These are phyloP conservation scores for Diaporthe helianthi DNA, from an alignment of 2,329 filamentous ascomycete species.

Conservation along the genomic window DNA sequence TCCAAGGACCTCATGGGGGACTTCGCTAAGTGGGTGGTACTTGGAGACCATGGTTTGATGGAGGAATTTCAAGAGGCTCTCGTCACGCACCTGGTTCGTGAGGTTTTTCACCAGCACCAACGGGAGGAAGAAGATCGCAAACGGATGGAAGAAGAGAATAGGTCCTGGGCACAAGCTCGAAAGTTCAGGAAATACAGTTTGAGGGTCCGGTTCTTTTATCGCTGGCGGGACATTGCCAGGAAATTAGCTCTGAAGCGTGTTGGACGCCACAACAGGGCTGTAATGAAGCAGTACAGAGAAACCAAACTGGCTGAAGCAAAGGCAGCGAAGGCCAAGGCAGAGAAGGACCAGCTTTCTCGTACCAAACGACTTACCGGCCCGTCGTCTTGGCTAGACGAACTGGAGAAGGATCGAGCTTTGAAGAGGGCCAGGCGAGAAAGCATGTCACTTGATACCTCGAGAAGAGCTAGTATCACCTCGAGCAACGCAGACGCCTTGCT, in stretches of 20 bases:
- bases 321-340: constrained; percentile 42
- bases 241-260: constrained; percentile 57
- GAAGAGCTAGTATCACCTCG: constrained; percentile 38
- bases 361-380: constrained; percentile 35
- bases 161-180: constrained; percentile 54
- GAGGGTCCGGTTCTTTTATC: constrained; percentile 62
- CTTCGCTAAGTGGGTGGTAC: constrained; percentile 62
- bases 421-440: constrained; percentile 39
- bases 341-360: constrained; percentile 46
- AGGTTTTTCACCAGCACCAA: constrained; percentile 50
- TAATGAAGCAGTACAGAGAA: constrained; percentile 55
- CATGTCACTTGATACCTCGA: constrained; percentile 41
- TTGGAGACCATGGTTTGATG: constrained; percentile 60
- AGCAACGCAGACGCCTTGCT: constrained; percentile 49
- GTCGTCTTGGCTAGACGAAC: constrained; percentile 33
- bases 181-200: constrained; percentile 58
- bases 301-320: constrained; percentile 46
- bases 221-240: constrained; percentile 59
- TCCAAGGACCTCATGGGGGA: constrained; percentile 53
- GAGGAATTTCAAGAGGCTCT: constrained; percentile 56
- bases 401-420: constrained; percentile 39
- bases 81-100: constrained; percentile 53
- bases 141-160: constrained; percentile 56
- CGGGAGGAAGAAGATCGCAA: constrained; percentile 50
- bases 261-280: constrained; percentile 58